Evolutionary conservation across 1,139 yeast species (phyloP).

Genomic region (Sugiyamaella neomexicana): DNA sequence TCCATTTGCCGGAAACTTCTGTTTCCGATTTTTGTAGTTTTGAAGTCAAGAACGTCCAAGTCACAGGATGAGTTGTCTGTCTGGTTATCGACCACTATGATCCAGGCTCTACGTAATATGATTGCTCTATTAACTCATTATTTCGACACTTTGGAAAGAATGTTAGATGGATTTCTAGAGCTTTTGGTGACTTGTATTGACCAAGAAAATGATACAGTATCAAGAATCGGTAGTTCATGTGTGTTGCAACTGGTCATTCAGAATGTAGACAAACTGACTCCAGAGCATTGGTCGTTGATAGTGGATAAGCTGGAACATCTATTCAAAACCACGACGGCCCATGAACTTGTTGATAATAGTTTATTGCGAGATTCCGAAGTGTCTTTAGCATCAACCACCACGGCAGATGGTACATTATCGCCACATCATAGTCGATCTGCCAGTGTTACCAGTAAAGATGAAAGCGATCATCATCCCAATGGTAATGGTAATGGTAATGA

Average conservation of each 20-base stretch:
- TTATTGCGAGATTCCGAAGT: conserved; percentile 21
- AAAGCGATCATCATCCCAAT: not conserved
- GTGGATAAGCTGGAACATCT: conserved; percentile 62
- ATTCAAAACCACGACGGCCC: conserved; percentile 82
- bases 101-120: conserved; percentile 91
- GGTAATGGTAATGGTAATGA: not conserved
- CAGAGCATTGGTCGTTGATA: conserved; percentile 73
- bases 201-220: conserved; percentile 95
- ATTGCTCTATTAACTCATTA: conserved; percentile 79
- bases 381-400: not conserved
- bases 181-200: conserved; percentile 85
- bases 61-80: conserved; percentile 83
- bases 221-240: conserved; percentile 90
- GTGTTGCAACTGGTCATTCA: conserved; percentile 73
- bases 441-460: conserved; percentile 7
- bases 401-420: conserved; percentile 14
- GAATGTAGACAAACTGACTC: conserved; percentile 64
- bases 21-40: conserved; percentile 85
- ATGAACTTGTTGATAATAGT: conserved; percentile 64
- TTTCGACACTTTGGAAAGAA: conserved; percentile 67
- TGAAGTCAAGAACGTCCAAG: conserved; percentile 72
- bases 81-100: conserved; percentile 94
- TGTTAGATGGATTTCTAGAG: conserved; percentile 75
- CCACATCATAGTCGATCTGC: conserved; percentile 7
- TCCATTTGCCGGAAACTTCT: conserved; percentile 70